A percentile compares a stretch with the other conserved stretches of the same genome.
phyloP scores from a whole-genome alignment of 306 rosid species.

The Citrullus amarus region DNA sequence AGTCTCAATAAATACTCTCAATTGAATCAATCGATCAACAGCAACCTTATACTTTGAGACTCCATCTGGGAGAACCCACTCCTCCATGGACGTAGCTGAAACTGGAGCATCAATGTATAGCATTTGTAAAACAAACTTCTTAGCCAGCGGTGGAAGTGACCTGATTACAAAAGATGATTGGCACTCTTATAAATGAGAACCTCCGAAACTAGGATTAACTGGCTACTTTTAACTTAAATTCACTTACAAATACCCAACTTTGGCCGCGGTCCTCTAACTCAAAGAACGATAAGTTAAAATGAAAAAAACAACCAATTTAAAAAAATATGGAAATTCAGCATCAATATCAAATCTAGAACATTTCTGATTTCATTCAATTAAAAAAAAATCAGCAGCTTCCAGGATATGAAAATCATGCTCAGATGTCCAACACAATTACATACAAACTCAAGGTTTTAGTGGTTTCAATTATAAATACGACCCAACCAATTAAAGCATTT shows the following conservation, averaged over 20 bases:
- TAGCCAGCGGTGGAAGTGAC: conserved; percentile 87
- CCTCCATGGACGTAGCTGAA: conserved; percentile 62
- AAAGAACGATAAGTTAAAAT: background rate
- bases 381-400: background rate
- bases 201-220: background rate
- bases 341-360: background rate
- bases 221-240: background rate
- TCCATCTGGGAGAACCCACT: conserved; percentile 91
- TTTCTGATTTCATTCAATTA: background rate
- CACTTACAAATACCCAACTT: background rate
- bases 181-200: background rate
- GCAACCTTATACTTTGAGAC: conserved; percentile 74
- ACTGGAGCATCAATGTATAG: conserved; percentile 52
- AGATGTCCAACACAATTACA: background rate
- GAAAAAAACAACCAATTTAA: background rate
- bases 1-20: conserved; percentile 63
- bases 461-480: background rate
- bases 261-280: background rate
- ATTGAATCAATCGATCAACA: conserved; percentile 75
- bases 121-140: conserved; percentile 73
- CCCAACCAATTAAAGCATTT: background rate
- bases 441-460: background rate
- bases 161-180: conserved; percentile 18
- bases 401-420: background rate
- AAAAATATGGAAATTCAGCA: background rate